Conservation (phyloP, 768 basidiomycete species). For the Pulveroboletus frians region DNA sequence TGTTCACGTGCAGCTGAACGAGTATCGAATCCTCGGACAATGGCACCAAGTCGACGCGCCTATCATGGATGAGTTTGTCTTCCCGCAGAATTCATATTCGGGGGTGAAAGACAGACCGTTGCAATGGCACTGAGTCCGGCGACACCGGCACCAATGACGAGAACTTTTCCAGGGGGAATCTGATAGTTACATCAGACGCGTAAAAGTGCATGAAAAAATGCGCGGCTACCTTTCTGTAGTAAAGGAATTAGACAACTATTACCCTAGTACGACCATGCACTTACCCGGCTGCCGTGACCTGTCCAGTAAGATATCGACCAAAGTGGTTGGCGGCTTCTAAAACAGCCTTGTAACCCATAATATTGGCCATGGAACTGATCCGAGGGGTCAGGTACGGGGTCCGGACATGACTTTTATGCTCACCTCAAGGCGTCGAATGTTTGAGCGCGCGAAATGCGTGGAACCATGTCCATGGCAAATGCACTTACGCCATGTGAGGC, state of each 20-base stretch:
- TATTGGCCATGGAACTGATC: slow-evolving; percentile 86
- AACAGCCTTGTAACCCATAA: slow-evolving; percentile 90
- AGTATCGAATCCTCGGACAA: slow-evolving; percentile 86
- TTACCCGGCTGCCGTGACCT: slow-evolving; percentile 86
- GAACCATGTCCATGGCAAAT: slow-evolving; percentile 91
- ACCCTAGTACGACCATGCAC: slow-evolving; percentile 25
- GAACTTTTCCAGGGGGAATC: slow-evolving; percentile 83
- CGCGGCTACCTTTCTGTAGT: slow-evolving; percentile 38
- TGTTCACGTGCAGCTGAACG: slow-evolving; percentile 83
- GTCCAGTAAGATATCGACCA: slow-evolving; percentile 84
- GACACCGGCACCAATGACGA: slow-evolving; percentile 86
- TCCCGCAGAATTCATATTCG: background rate
- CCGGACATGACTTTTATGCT: slow-evolving; percentile 7
- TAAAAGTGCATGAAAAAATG: background rate
- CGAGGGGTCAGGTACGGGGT: background rate
- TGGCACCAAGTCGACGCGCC: slow-evolving; percentile 81
- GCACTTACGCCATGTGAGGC: slow-evolving; percentile 62
- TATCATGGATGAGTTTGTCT: slow-evolving; percentile 23
- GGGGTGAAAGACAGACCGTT: slow-evolving; percentile 45
- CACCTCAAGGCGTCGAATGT: slow-evolving; percentile 86
- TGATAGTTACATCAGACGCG: slow-evolving; percentile 30
- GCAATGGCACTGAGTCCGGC: slow-evolving; percentile 86
- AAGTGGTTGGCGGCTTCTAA: slow-evolving; percentile 88
- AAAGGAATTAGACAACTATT: slow-evolving; percentile 2
- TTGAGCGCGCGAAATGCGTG: slow-evolving; percentile 85